Percentiles rank a stretch among this genome's conserved stretches.
Evolutionary conservation across 208 protist genomes (phyloP).

Genomic region (Sergeia podlipaevii): DNA sequence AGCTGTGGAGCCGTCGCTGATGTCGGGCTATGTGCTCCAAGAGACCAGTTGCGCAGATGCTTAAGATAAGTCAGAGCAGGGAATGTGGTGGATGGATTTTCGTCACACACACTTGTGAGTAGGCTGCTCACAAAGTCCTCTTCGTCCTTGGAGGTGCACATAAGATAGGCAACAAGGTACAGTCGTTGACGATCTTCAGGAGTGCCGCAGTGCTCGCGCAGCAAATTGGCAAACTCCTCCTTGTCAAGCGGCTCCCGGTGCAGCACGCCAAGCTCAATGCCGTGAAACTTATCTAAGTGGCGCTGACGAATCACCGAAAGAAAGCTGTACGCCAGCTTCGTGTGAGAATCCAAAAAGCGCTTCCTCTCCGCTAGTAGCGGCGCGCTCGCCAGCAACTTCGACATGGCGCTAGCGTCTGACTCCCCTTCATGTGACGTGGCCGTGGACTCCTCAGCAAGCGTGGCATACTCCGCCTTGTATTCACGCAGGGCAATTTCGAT

Average conservation of each 20-base stretch:
- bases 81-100: conserved; percentile 22
- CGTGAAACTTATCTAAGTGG: conserved; percentile 80
- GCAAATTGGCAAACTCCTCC: conserved; percentile 61
- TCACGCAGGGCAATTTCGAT: conserved; percentile 58
- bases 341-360: conserved; percentile 81
- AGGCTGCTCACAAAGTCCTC: conserved; percentile 22
- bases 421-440: conserved; percentile 2
- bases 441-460: conserved; percentile 34
- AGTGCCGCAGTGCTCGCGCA: conserved; percentile 38
- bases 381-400: conserved; percentile 67
- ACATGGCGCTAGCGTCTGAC: conserved; percentile 65
- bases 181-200: conserved; percentile 72
- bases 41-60: conserved; percentile 73
- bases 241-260: conserved; percentile 60
- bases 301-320: conserved; percentile 58
- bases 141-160: conserved; percentile 53
- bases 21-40: conserved; percentile 10
- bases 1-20: conserved; percentile 7
- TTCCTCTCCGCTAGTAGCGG: conserved; percentile 79
- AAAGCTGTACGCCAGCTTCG: conserved; percentile 71
- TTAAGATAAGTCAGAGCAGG: conserved; percentile 75
- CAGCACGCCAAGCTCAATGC: conserved; percentile 73
- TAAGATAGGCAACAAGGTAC: conserved; percentile 77
- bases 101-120: conserved; percentile 1
- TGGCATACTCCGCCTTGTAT: conserved; percentile 74